Percentiles rank a stretch among this genome's conserved stretches.
Evolutionary conservation across 805 yeast species (phyloP).

Genomic region (Kazachstania viticola): DNA sequence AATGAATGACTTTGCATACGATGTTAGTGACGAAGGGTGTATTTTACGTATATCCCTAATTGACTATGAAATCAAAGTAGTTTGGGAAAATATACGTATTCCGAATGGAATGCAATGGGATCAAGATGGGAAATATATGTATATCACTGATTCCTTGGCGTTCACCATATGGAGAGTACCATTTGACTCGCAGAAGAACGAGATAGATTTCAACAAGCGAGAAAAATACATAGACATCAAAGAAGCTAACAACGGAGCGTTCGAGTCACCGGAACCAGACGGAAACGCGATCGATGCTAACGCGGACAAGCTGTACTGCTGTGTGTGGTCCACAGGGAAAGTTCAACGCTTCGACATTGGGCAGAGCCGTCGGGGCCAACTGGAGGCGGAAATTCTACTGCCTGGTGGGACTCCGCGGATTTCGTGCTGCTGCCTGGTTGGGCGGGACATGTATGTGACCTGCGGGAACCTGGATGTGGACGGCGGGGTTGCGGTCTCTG

Average conservation of each 20-base stretch:
- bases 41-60: conserved; percentile 33
- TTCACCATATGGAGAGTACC: conserved; percentile 36
- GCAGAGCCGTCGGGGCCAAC: conserved; percentile 34
- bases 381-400: conserved; percentile 39
- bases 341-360: conserved; percentile 40
- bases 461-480: conserved; percentile 37
- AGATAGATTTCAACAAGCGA: conserved; percentile 13
- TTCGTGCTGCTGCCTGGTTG: conserved; percentile 63
- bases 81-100: conserved; percentile 35
- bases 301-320: conserved; percentile 46
- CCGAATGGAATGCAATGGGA: conserved; percentile 67
- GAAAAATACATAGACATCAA: conserved; percentile 31
- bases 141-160: conserved; percentile 43
- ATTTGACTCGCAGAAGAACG: conserved; percentile 13
- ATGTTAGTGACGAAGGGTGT: conserved; percentile 38
- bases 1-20: conserved; percentile 48
- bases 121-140: conserved; percentile 26
- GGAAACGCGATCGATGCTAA: conserved; percentile 52
- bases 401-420: conserved; percentile 50
- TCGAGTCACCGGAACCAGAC: conserved; percentile 57
- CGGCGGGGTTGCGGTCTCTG: conserved; percentile 20
- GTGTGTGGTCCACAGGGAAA: conserved; percentile 51
- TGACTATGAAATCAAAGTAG: conserved; percentile 18
- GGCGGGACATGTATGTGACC: conserved; percentile 55
- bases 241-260: conserved; percentile 10